Evolutionary conservation across 106 monocot species (phyloP).

Genomic region (Ottelia alismoides): DNA sequence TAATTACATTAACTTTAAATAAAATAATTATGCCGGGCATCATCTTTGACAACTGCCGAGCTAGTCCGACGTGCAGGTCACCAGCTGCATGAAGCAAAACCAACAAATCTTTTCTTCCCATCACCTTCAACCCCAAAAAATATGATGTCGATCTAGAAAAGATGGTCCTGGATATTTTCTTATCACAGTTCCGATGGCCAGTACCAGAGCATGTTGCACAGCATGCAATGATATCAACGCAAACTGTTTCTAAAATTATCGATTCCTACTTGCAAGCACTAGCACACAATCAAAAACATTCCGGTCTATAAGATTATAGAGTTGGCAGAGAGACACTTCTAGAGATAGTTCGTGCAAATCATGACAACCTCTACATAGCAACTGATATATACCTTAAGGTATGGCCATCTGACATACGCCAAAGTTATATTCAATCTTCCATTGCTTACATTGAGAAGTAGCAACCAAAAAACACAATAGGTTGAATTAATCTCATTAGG

Average conservation of each 20-base stretch:
- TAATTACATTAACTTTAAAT: no score
- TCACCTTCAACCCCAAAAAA: constrained; percentile 8
- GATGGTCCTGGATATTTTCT: constrained; percentile 55
- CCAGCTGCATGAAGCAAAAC: constrained; percentile 49
- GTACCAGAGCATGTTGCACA: constrained; percentile 18
- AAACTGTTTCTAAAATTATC: constrained; percentile 31
- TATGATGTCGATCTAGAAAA: constrained; percentile 48
- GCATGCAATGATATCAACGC: constrained; percentile 22
- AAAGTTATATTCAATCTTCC: no score
- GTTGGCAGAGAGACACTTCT: constrained; percentile 43
- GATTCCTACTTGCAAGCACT: constrained; percentile 53
- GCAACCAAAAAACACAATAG: background rate
- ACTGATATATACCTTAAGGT: constrained; percentile 84
- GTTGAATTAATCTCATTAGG: background rate
- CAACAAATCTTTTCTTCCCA: constrained; percentile 43
- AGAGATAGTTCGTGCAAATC: constrained; percentile 45
- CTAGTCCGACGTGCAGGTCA: constrained; percentile 42
- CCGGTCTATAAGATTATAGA: constrained; percentile 37
- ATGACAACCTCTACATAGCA: constrained; percentile 63
- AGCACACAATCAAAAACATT: constrained; percentile 19
- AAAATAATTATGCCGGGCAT: no score
- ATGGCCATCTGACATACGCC: background rate
- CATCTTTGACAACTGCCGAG: constrained; percentile 59
- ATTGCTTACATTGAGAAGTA: background rate
- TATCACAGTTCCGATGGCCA: constrained; percentile 23